Evolutionary conservation across 2,329 filamentous ascomycete genomes (phyloP).

Genomic region (Tympanopsis confertula): DNA sequence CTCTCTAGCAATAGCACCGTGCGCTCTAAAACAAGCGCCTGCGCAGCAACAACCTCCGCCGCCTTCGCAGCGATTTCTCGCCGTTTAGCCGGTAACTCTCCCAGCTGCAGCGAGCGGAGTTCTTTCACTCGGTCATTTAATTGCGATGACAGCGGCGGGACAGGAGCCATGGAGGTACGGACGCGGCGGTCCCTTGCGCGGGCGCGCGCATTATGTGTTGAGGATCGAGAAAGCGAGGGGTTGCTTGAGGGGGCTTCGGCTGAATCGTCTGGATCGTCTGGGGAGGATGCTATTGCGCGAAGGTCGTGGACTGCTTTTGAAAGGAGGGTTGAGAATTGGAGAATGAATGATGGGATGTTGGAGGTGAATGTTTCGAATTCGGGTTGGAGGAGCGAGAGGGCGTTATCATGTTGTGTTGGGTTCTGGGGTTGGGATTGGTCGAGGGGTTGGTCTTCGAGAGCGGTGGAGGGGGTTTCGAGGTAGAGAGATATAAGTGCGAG

Average conservation of each 20-base stretch:
- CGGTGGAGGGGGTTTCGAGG: not conserved
- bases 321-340: not conserved
- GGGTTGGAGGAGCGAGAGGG: not conserved
- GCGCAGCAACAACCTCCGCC: not conserved
- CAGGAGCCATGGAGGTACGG: not conserved
- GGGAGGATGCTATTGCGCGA: not conserved
- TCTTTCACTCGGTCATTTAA: not conserved
- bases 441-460: too few relatives aligned
- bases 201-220: not conserved
- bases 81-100: not conserved
- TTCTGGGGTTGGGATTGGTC: too few relatives aligned
- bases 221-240: not conserved
- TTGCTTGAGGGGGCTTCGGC: not conserved
- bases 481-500: not conserved
- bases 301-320: not conserved
- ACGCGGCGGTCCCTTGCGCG: not conserved
- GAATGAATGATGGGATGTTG: not conserved
- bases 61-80: not conserved
- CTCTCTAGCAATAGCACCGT: not conserved
- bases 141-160: not conserved
- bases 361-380: not conserved
- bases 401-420: not conserved
- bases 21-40: not conserved
- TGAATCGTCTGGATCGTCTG: not conserved
- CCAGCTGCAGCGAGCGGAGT: not conserved